A percentile compares a stretch with the other conserved stretches of the same genome.
These are phyloP conservation scores for Boletus subparvulus DNA, from an alignment of 768 basidiomycete genomes.

Conservation along the genomic window DNA sequence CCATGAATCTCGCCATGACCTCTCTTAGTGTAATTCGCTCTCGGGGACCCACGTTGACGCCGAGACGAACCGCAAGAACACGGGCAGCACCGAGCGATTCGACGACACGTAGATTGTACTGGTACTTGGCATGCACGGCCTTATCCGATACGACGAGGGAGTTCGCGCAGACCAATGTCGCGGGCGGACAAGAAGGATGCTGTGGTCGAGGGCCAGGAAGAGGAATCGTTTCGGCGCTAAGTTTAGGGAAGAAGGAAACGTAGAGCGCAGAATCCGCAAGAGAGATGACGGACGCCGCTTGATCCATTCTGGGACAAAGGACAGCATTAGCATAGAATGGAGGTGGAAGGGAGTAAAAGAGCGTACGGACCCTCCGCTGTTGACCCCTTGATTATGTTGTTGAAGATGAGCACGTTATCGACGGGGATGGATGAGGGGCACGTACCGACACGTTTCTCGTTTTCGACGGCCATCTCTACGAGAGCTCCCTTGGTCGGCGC, in stretches of 20 bases:
- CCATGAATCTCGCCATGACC: conserved; percentile 58
- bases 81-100: conserved; percentile 82
- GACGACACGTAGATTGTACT: conserved; percentile 91
- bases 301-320: conserved; percentile 68
- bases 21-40: conserved; percentile 62
- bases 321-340: conserved; percentile 6
- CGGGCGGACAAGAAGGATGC: conserved; percentile 24
- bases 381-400: conserved; percentile 47
- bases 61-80: conserved; percentile 62
- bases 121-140: conserved; percentile 66
- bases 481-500: conserved; percentile 60
- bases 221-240: conserved; percentile 63
- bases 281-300: conserved; percentile 84
- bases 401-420: neutral
- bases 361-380: conserved; percentile 66
- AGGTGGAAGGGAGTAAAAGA: neutral
- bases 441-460: conserved; percentile 78
- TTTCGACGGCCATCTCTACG: conserved; percentile 78
- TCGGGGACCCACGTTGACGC: conserved; percentile 39
- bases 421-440: neutral
- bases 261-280: conserved; percentile 69
- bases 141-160: conserved; percentile 84
- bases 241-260: conserved; percentile 77
- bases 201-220: conserved; percentile 45
- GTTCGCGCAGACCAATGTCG: conserved; percentile 31